Evolutionary conservation across 805 yeast genomes (phyloP), one percentile per base, ranked within the genome.

Genomic region (Wickerhamomyces hampshirensis): DNA sequence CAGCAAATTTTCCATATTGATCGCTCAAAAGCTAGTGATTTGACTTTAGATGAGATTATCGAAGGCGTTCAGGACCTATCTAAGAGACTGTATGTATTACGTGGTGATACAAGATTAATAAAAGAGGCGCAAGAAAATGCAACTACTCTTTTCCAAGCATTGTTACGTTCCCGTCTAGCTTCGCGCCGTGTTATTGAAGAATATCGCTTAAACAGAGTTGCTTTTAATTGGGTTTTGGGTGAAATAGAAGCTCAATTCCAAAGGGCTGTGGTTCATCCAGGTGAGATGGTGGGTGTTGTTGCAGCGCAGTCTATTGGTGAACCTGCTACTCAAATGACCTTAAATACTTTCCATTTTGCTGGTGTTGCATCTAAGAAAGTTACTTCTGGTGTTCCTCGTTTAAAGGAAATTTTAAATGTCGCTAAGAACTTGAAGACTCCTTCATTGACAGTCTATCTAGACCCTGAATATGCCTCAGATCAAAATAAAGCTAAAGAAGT

Each of bases 341-440:
- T 89, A 65, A 89, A 89, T 58, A 89, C 97, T 51, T 89, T 88
- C 89, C 96, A 88, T 70, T 88, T 86, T 70, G 96, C 96, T 13
- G 96, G 96, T 81, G 96, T 88, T 42, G 88, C 95, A 23, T 85
- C 96, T 4, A 88, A 87, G 80, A 88, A 88, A 62, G 96, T 88
- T 45, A 88, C 96, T 4, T 76, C 91, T 47, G 96, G 96, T 77
- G 96, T 88, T 58, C 97, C 97, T 42, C 94, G 97, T 74, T 75
- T 89, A 62, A 89, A 89, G 76, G 98, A 89, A 69, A 93, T 93
- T 77, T 75, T 93, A 63, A 91, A 91, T 60, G 98, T 93, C 47
- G 99, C 99, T 9, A 93, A 93, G 69, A 91, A 86, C 55, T 89
- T 93, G 73, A 93, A 91, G 66, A 93, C 99, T n/a, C 99, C 99